These are phyloP conservation scores for Daucus carota DNA, from an alignment of 129 eudicot species.

Conservation along the genomic window DNA sequence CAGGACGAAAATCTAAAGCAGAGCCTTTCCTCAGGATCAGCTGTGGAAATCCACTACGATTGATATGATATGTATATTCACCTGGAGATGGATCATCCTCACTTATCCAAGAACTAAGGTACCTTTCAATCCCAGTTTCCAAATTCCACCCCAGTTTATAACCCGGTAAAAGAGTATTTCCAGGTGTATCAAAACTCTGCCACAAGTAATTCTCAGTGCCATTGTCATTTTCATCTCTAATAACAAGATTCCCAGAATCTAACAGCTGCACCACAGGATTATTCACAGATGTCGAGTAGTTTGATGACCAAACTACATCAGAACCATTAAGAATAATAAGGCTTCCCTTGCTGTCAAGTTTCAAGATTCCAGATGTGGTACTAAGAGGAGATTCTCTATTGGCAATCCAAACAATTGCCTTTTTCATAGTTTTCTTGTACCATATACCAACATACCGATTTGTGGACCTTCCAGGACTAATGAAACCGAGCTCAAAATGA, in stretches of 20 bases:
- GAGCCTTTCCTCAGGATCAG: slow-evolving; percentile 1
- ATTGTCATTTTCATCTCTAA: neutral
- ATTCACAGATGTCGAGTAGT: slow-evolving; percentile 3
- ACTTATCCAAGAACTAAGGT: slow-evolving; percentile 20
- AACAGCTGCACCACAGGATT: slow-evolving; percentile 21
- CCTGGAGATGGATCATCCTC: slow-evolving; percentile 18
- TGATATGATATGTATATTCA: neutral
- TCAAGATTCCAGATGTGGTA: slow-evolving; percentile 16
- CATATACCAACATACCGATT: slow-evolving; percentile 3
- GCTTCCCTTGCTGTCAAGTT: neutral
- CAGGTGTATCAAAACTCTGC: slow-evolving; percentile 23
- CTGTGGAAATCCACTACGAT: slow-evolving; percentile 12
- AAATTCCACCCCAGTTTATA: neutral
- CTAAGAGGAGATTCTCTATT: slow-evolving; percentile 28
- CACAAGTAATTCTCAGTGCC: slow-evolving; percentile 2
- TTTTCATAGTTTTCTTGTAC: slow-evolving; percentile 8
- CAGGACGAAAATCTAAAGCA: neutral
- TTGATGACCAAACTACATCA: slow-evolving; percentile 15
- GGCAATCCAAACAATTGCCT: slow-evolving; percentile 22
- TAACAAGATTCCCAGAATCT: slow-evolving; percentile 24
- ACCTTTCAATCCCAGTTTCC: slow-evolving; percentile 9
- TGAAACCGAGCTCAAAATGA: slow-evolving; percentile 1
- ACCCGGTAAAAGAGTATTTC: slow-evolving; percentile 15
- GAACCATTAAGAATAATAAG: slow-evolving; percentile 7
- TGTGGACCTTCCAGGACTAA: neutral